These are phyloP conservation scores for Aaosphaeria arxii DNA, from an alignment of 2,329 filamentous ascomycete species.

Conservation along the genomic window DNA sequence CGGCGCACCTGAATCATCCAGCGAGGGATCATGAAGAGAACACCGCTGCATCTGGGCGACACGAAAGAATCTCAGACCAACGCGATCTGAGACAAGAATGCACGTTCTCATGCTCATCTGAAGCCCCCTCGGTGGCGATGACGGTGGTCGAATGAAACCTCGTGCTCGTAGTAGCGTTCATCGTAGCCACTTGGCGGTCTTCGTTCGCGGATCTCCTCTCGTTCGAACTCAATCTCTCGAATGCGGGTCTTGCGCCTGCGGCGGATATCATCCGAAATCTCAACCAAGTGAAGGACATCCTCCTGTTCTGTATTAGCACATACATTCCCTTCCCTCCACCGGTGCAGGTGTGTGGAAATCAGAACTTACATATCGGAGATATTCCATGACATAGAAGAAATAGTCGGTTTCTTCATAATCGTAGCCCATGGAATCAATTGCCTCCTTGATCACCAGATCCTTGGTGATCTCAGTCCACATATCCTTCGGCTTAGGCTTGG, in stretches of 20 bases:
- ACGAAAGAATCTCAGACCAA: too few species aligned
- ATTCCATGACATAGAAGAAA: constrained; percentile 92
- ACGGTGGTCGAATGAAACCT: constrained; percentile 60
- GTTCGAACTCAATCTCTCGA: constrained; percentile 61
- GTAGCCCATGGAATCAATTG: constrained; percentile 80
- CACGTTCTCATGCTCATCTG: too few species aligned
- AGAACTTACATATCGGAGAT: constrained; percentile 74
- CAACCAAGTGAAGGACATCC: constrained; percentile 79
- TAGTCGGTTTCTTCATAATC: constrained; percentile 85
- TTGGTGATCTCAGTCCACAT: constrained; percentile 99
- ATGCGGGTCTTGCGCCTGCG: constrained; percentile 59
- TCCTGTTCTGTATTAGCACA: constrained; percentile 54
- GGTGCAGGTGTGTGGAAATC: neutral
- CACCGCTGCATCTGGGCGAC: too few species aligned
- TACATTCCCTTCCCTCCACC: neutral
- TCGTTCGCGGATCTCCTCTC: constrained; percentile 50
- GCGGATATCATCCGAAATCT: constrained; percentile 79
- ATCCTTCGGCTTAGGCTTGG: constrained; percentile 41
- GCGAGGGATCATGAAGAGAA: too few species aligned
- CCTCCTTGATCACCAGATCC: constrained; percentile 81
- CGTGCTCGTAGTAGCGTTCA: constrained; percentile 64
- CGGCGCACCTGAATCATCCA: too few species aligned
- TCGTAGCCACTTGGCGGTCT: constrained; percentile 52
- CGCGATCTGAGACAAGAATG: too few species aligned
- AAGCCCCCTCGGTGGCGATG: constrained; percentile 6